Evolutionary conservation across 1,139 yeast genomes (phyloP).

Genomic region (Kodamaea anthophila): DNA sequence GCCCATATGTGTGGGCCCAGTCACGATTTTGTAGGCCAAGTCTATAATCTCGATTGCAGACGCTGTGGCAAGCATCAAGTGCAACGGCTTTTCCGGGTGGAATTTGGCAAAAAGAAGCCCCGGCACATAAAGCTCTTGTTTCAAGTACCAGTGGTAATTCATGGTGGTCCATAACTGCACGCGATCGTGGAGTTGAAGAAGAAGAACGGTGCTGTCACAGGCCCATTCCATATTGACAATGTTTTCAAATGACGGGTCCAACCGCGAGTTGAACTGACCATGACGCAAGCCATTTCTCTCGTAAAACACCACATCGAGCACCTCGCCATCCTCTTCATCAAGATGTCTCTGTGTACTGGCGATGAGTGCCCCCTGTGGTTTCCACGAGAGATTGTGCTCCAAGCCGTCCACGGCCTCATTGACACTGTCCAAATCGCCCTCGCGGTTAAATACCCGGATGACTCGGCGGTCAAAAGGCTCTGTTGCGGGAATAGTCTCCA

Average conservation of each 20-base stretch:
- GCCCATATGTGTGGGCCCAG: constrained; percentile 67
- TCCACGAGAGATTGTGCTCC: constrained; percentile 75
- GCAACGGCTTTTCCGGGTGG: constrained; percentile 86
- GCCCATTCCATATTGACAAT: constrained; percentile 72
- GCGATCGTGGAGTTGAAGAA: constrained; percentile 53
- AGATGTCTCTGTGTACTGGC: constrained; percentile 68
- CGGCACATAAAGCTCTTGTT: constrained; percentile 58
- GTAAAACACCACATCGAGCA: constrained; percentile 63
- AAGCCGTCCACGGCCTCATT: constrained; percentile 87
- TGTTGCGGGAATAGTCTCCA: constrained; percentile 46
- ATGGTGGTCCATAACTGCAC: constrained; percentile 87
- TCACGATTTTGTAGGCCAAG: constrained; percentile 55
- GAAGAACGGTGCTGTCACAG: constrained; percentile 70
- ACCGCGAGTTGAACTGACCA: constrained; percentile 72
- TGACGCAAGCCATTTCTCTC: constrained; percentile 93
- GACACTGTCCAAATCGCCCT: constrained; percentile 74
- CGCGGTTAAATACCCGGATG: constrained; percentile 74
- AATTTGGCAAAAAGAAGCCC: constrained; percentile 49
- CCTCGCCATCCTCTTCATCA: constrained; percentile 45
- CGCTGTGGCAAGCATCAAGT: constrained; percentile 58
- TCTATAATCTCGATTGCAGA: constrained; percentile 56
- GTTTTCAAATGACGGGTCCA: constrained; percentile 40
- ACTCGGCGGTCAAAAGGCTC: constrained; percentile 59
- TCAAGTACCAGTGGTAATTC: constrained; percentile 93
- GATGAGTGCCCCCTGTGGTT: constrained; percentile 83